Evolutionary conservation across 805 yeast species (phyloP).

Genomic region (Yamadazyma takamatsuzukensis): DNA sequence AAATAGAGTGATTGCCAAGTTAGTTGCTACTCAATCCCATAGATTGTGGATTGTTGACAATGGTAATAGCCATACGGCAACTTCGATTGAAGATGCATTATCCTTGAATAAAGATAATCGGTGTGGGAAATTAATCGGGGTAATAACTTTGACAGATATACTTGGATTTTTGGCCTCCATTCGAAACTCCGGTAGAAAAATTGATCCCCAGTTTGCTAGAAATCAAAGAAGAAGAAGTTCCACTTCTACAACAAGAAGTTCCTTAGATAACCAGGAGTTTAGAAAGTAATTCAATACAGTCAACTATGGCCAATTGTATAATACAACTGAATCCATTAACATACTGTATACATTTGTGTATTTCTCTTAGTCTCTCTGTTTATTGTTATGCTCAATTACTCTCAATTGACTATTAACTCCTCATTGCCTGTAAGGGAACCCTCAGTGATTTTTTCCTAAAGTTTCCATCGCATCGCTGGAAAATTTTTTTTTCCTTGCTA

Average conservation of each 20-base stretch:
- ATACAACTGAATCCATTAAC: too few relatives aligned
- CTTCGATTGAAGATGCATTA: slow-evolving; percentile 17
- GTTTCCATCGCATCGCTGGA: not conserved
- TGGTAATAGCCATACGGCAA: slow-evolving; percentile 3
- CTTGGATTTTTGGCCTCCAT: slow-evolving; percentile 74
- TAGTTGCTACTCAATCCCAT: slow-evolving; percentile 93
- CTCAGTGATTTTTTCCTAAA: not conserved
- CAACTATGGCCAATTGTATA: not conserved
- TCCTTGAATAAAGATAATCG: slow-evolving; percentile 33
- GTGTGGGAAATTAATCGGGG: slow-evolving; percentile 85
- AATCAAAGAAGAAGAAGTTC: slow-evolving; percentile 76
- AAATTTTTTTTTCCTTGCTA: slow-evolving; percentile 4
- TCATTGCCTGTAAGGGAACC: not conserved
- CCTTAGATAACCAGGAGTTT: slow-evolving; percentile 9
- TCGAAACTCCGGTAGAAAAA: slow-evolving; percentile 54
- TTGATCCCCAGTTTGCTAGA: slow-evolving; percentile 86
- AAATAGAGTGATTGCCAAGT: slow-evolving; percentile 86
- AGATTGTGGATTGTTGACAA: slow-evolving; percentile 76
- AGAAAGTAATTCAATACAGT: slow-evolving; percentile 2
- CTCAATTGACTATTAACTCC: not conserved
- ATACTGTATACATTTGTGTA: too few relatives aligned
- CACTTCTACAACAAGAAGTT: slow-evolving; percentile 24
- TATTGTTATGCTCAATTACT: too few relatives aligned
- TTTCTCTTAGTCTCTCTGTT: too few relatives aligned
- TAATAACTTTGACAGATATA: slow-evolving; percentile 87